Percentiles rank a stretch among this genome's conserved stretches.
Evolutionary conservation across 371 early-diverging fungal genomes (phyloP).

Genomic region (Blastocladiella emersonii): DNA sequence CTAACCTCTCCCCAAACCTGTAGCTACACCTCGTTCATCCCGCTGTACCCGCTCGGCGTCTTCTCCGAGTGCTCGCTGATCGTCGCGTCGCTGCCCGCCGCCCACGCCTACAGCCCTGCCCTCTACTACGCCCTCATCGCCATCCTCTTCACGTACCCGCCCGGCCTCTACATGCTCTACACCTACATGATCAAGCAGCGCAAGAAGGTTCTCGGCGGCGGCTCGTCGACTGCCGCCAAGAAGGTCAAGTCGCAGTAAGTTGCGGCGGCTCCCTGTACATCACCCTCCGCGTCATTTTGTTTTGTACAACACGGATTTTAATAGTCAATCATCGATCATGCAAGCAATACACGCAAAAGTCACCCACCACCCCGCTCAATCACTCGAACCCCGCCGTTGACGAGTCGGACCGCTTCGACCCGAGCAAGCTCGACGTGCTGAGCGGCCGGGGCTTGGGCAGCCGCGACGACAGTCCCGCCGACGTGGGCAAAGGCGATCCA

Average conservation of each 20-base stretch:
- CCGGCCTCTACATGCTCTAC: not conserved
- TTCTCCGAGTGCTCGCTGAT: not conserved
- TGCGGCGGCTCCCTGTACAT: too few relatives aligned
- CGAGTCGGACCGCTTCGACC: too few relatives aligned
- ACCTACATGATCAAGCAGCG: not conserved
- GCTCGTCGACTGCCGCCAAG: not conserved
- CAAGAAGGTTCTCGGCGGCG: not conserved
- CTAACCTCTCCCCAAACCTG: not conserved
- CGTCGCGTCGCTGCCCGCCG: not conserved
- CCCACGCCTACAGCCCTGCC: not conserved
- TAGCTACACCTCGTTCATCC: not conserved
- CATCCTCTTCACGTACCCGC: not conserved
- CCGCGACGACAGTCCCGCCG: too few relatives aligned
- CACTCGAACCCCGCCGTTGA: too few relatives aligned
- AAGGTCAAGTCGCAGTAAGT: not conserved
- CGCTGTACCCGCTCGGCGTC: slow-evolving; percentile 5
- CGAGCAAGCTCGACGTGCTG: too few relatives aligned
- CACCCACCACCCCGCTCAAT: too few relatives aligned
- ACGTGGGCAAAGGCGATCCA: too few relatives aligned
- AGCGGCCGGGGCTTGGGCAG: too few relatives aligned
- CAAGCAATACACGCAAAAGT: too few relatives aligned
- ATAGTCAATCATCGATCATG: too few relatives aligned
- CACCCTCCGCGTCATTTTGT: too few relatives aligned
- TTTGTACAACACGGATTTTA: too few relatives aligned
- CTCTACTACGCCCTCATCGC: not conserved